Base-by-base conservation (phyloP, 2,329 filamentous ascomycete species). In the Apiospora rasikravindrae region DNA sequence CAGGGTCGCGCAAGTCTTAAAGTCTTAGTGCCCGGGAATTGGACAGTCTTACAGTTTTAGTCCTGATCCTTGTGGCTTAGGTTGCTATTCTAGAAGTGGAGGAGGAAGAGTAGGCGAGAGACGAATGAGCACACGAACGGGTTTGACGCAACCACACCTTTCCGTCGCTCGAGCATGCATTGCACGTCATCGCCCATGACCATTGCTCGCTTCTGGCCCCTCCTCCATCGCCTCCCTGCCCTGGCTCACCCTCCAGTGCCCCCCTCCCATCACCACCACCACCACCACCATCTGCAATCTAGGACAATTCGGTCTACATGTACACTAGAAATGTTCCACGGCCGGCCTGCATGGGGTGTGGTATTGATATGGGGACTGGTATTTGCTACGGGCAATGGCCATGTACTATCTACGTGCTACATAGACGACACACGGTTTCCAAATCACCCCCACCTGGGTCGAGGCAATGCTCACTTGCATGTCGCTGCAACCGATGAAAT, bases 11-110 rank as follows among this genome's bases (percentile, higher is more conserved):
- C 57, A 40, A 40, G 33, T 24, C 26, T 37, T n/a, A n/a, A n/a
- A n/a, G n/a, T n/a, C n/a, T 40, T 64, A 64, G 57, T 64, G 57
- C 57, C 57, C 57, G 57, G 33, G 57, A 64, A 40, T 64, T 64
- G 57, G 33, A 64, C 33, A 64, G 57, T n/a, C 57, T 42, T 42
- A 42, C 40, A 13, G 57, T n/a, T 33, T 64, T 64, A 40, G 57
- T 24, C 57, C 33, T n/a, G 57, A 64, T 64, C 57, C 57, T 64
- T 64, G 57, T 22, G 40, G 33, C 53, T 64, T 40, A 64, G 57
- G 57, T 64, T 64, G 33, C 57, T 64, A 40, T 64, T 64, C 33
- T 24, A 37, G 33, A 40, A 64, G 33, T 64, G 57, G 57, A 64
- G 57, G 57, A 40, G 19, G 57, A 40, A 61, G 26, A 33, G 51